phyloP scores from a whole-genome alignment of 305 asterid species.

The Striga hermonthica region DNA sequence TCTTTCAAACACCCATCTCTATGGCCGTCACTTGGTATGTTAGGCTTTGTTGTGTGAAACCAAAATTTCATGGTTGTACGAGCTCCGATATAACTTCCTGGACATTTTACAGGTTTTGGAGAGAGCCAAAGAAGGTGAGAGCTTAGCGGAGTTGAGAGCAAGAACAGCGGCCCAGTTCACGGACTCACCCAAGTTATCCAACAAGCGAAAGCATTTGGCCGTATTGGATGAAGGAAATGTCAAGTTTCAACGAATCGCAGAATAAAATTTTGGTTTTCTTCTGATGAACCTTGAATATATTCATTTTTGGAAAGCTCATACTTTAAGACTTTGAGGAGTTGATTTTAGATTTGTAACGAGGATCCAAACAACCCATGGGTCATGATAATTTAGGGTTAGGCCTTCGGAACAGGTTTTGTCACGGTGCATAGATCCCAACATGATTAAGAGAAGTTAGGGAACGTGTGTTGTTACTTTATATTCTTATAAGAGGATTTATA shows the following conservation, averaged over 20 bases:
- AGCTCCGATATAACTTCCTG: slow-evolving; percentile 13
- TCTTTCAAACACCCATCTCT: slow-evolving; percentile 77
- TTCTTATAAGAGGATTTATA: no score
- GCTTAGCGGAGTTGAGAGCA: slow-evolving; percentile 77
- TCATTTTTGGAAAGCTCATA: background rate
- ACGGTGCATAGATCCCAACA: no score
- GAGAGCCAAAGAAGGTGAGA: slow-evolving; percentile 90
- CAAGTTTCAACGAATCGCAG: slow-evolving; percentile 45
- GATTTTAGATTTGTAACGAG: no score
- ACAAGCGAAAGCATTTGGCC: slow-evolving; percentile 60
- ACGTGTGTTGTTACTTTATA: no score
- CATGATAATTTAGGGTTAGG: no score
- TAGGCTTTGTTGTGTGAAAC: background rate
- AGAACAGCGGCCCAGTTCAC: slow-evolving; percentile 78
- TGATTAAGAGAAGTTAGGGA: no score
- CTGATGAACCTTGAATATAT: background rate
- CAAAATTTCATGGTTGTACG: background rate
- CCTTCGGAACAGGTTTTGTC: no score
- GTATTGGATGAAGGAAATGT: slow-evolving; percentile 53
- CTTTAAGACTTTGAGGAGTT: background rate
- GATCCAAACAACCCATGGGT: no score
- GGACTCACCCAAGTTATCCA: slow-evolving; percentile 50
- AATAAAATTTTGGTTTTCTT: slow-evolving; percentile 27
- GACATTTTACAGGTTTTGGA: slow-evolving; percentile 65
- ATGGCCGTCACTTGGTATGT: slow-evolving; percentile 97